These are phyloP conservation scores for Exophiala aquamarina DNA, from an alignment of 2,329 filamentous ascomycete genomes.

Conservation along the genomic window DNA sequence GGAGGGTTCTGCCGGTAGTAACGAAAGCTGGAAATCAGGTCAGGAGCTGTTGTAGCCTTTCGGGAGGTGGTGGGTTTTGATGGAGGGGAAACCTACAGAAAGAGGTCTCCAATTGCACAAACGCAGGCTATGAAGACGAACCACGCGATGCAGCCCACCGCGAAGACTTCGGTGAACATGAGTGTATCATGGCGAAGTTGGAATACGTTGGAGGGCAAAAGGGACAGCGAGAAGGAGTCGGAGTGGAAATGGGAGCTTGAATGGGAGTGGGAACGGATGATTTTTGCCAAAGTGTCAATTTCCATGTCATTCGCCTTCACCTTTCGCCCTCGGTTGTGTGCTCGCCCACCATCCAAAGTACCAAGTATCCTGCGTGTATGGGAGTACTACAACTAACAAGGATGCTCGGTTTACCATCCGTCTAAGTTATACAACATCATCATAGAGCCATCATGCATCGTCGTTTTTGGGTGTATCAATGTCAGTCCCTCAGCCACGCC, in stretches of 20 bases:
- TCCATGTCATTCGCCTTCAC: too few relatives aligned
- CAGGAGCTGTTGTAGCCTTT: too few relatives aligned
- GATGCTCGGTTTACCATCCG: too few relatives aligned
- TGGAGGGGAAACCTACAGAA: conserved; percentile 50
- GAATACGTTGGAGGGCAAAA: background rate
- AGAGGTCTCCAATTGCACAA: conserved; percentile 58
- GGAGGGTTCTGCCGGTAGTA: conserved; percentile 51
- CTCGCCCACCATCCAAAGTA: too few relatives aligned
- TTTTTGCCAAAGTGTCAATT: background rate
- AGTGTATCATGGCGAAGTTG: conserved; percentile 19
- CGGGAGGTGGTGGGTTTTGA: background rate
- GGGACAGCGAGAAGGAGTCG: background rate
- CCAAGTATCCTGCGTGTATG: too few relatives aligned
- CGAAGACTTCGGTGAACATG: conserved; percentile 37
- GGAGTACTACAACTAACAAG: too few relatives aligned
- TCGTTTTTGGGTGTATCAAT: too few relatives aligned
- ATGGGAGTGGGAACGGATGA: background rate
- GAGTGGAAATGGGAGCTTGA: background rate
- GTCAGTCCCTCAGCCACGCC: conserved; percentile 81
- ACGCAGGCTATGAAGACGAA: conserved; percentile 56
- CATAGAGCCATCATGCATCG: too few relatives aligned
- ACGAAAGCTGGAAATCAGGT: conserved; percentile 47
- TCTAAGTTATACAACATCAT: too few relatives aligned
- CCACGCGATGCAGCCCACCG: conserved; percentile 54
- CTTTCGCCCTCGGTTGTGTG: too few relatives aligned